Percentiles rank a stretch among this genome's conserved stretches.
Evolutionary conservation across 495 filamentous ascomycete species (phyloP).

Genomic region (Penicillium chermesinum): DNA sequence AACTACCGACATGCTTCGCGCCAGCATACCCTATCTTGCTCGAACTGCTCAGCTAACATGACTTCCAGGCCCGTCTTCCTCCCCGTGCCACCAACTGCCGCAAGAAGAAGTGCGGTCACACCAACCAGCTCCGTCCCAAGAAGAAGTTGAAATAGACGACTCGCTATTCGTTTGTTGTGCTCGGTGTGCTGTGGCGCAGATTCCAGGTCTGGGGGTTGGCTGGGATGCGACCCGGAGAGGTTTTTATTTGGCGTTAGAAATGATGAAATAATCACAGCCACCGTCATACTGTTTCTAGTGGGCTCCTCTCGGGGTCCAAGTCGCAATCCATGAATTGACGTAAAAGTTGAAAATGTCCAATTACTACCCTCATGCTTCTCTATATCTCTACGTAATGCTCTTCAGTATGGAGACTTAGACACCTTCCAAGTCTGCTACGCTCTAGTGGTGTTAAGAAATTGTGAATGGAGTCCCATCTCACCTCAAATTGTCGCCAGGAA

Average conservation of each 20-base stretch:
- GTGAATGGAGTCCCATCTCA: too few species aligned
- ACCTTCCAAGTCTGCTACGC: too few species aligned
- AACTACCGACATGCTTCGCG: not conserved
- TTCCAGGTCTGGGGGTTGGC: slow-evolving; percentile 30
- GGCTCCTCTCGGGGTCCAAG: slow-evolving; percentile 35
- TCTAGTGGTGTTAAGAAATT: too few species aligned
- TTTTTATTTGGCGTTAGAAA: slow-evolving; percentile 45
- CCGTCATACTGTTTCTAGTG: slow-evolving; percentile 41
- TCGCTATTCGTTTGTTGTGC: slow-evolving; percentile 38
- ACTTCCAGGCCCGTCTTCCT: slow-evolving; percentile 78
- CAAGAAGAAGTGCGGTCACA: slow-evolving; percentile 99
- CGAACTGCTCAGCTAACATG: slow-evolving; percentile 12
- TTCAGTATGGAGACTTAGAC: too few species aligned
- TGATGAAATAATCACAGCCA: slow-evolving; percentile 43
- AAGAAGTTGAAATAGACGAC: slow-evolving; percentile 97
- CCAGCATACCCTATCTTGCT: not conserved
- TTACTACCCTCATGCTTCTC: slow-evolving; percentile 3
- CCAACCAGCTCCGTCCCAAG: slow-evolving; percentile 99
- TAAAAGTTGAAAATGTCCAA: slow-evolving; percentile 37
- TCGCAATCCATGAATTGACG: slow-evolving; percentile 41
- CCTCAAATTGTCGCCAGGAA: too few species aligned
- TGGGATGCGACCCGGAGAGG: slow-evolving; percentile 41
- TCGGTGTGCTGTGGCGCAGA: slow-evolving; percentile 41
- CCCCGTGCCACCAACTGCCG: slow-evolving; percentile 99
- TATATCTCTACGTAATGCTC: too few species aligned